Evolutionary conservation across 1,139 yeast genomes (phyloP), one percentile per base, ranked within the genome.

Genomic region (Suhomyces bribrorum): DNA sequence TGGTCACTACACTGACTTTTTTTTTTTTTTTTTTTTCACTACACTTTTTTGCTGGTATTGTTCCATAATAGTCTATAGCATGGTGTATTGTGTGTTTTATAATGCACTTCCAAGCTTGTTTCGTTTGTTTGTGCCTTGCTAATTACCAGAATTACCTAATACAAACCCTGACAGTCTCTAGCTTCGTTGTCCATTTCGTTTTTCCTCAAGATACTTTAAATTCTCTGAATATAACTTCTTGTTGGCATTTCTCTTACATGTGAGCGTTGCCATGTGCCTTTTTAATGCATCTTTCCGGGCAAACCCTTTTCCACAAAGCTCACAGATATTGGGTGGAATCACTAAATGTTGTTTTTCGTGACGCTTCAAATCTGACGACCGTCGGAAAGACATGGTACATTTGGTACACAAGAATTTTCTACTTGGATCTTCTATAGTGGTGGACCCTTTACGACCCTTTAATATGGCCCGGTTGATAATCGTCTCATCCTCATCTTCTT

Each of bases 231-330:
- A 70, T 31, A 70, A 50, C 45, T 63, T 61, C 53, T 59, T 81
- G 69, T 62, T 86, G 48, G 70, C 71, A 48, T 84, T 85, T 41
- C 92, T 58, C 50, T 79, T 79, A 66, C 89, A 85, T 1, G 89
- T 84, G 43, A 81, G 67, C 0, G 90, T 85, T 36, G 83, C 86
- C 48, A 70, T 70, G 59, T 81, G 92, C 49, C 92, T 66, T 56
- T 83, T 84, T 48, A 86, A 66, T 0, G 94, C 92, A 60, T 85
- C 94, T 54, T 83, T 83, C 32, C 94, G 63, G 3, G 92, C 92
- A 68, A 86, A 85, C 0, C 92, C 90, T 54, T 84, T 85, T 26
- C 86, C 87, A 63, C 94, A 86, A 20, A 69, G 63, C 9, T 81
- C 78, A 59, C 94, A 86, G 35, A 83, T 79, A 53, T 85, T 82